Base-by-base conservation (phyloP, 208 protist species). In the Herpetomonas samuelpessoai region DNA sequence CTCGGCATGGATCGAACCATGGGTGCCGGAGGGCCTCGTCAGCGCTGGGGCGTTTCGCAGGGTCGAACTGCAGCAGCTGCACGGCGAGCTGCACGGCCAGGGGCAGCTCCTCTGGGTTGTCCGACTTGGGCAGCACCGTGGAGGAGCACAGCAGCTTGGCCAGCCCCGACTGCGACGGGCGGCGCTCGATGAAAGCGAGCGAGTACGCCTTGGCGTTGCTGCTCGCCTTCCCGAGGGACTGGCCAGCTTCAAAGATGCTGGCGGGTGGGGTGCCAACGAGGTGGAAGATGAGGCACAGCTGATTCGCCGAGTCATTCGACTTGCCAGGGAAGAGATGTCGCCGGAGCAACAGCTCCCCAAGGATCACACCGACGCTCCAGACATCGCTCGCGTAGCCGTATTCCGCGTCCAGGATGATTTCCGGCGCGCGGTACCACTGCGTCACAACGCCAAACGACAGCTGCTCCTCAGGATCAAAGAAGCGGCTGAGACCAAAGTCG, bases 221-320 rank as follows among this genome's bases (percentile, higher is more conserved):
- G 27, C 82, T 91, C 16, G 90, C 76, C 56, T 97, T 74, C 29
- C 92, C 96, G 47, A 99, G 92, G 35, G 84, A 74, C 39, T 76
- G 62, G 28, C 80, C 79, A 18, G 57, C 58, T 19, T 91, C 71
- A 54, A 96, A 96, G 35, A 91, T 62, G 6, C 91, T 80, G 12
- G 86, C 68, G 29, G 71, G 90, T 14, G 98, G 97, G 6, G 97
- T 99, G 39, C 97, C 96, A 12, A 99, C 86, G 27, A 95, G 80
- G 54, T 81, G 71, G 35, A 97, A 96, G 26, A 98, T 98, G 48
- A 92, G 84, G 50, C 85, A 86, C 12, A 98, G 79, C 68, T 98
- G 93, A 54, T 97, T 92, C n/a, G 97, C 97, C 0, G 79, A 89
- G 69, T 97, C 87, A 61, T 98, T 96, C 14, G 74, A 71, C 53